A percentile compares a stretch with the other conserved stretches of the same genome.
These are phyloP conservation scores for Plasmodium blacklocki DNA, from an alignment of 169 alveolate genomes.

Conservation along the genomic window DNA sequence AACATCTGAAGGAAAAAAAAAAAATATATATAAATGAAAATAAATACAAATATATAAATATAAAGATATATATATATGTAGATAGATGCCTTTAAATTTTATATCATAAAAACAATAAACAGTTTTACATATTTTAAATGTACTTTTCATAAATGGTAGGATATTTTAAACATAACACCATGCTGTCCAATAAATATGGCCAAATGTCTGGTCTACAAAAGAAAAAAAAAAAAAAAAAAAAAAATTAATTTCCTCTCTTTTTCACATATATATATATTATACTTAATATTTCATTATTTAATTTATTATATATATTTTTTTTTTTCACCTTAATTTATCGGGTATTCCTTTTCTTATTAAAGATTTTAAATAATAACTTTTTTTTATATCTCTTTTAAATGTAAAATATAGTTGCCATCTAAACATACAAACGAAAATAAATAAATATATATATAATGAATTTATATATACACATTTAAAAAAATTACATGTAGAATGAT, in stretches of 20 bases:
- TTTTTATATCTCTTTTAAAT: slow-evolving; percentile 66
- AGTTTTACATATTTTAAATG: not conserved
- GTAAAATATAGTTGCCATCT: slow-evolving; percentile 65
- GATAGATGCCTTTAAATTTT: not conserved
- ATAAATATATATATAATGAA: not conserved
- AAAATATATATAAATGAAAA: not conserved
- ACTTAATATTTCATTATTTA: not conserved
- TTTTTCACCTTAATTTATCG: slow-evolving; percentile 80
- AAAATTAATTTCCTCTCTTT: not conserved
- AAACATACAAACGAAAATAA: not conserved
- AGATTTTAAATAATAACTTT: slow-evolving; percentile 74
- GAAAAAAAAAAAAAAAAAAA: not conserved
- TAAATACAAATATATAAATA: too few species aligned
- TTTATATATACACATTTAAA: slow-evolving; percentile 4
- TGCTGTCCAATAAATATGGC: slow-evolving; percentile 72
- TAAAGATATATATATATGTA: not conserved
- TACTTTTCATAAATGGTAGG: slow-evolving; percentile 76
- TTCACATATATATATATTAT: not conserved
- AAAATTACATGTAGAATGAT: not conserved
- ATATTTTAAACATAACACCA: slow-evolving; percentile 51
- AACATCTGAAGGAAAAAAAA: slow-evolving; percentile 20
- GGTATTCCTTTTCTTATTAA: slow-evolving; percentile 86
- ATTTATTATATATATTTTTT: not conserved
- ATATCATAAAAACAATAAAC: too few species aligned
- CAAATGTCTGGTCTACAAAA: slow-evolving; percentile 53